phyloP scores from a whole-genome alignment of 176 grass and related monocot genomes.

The Triticum monococcum region DNA sequence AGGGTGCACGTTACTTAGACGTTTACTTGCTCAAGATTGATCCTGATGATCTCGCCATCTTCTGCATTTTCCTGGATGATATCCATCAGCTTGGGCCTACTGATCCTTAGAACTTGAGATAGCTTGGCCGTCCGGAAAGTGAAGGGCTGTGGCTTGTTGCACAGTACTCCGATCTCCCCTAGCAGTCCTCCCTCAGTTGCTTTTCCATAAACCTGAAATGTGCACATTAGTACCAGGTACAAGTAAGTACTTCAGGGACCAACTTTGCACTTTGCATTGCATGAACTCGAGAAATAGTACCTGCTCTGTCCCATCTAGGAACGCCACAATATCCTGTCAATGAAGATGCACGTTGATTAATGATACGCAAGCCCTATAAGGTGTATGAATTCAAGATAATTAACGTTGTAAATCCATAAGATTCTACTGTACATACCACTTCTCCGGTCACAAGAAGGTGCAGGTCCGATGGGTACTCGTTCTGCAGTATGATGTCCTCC shows the following conservation, averaged over 20 bases:
- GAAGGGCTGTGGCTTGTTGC: constrained; percentile 62
- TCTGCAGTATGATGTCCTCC: constrained; percentile 86
- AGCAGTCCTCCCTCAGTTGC: constrained; percentile 59
- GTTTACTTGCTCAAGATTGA: constrained; percentile 57
- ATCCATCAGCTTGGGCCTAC: constrained; percentile 57
- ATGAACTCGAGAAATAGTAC: constrained; percentile 13
- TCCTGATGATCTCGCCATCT: constrained; percentile 55
- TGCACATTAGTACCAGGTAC: not conserved
- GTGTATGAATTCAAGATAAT: not conserved
- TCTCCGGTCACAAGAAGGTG: constrained; percentile 75
- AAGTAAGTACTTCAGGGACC: not conserved
- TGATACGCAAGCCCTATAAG: not conserved
- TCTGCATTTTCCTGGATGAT: constrained; percentile 66
- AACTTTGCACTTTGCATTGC: not conserved
- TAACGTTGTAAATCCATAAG: not conserved
- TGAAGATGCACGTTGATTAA: not conserved
- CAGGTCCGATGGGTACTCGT: constrained; percentile 61
- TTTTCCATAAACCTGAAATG: constrained; percentile 51
- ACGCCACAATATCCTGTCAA: constrained; percentile 49
- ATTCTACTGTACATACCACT: constrained; percentile 44
- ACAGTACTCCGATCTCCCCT: constrained; percentile 71
- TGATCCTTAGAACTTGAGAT: constrained; percentile 68
- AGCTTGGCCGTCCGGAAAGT: constrained; percentile 63
- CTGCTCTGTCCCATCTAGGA: constrained; percentile 47
- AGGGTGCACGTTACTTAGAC: not conserved